Evolutionary conservation across 345 rosid species (phyloP), one percentile per base, ranked within the genome.

Genomic region (Leavenworthia alabamica): DNA sequence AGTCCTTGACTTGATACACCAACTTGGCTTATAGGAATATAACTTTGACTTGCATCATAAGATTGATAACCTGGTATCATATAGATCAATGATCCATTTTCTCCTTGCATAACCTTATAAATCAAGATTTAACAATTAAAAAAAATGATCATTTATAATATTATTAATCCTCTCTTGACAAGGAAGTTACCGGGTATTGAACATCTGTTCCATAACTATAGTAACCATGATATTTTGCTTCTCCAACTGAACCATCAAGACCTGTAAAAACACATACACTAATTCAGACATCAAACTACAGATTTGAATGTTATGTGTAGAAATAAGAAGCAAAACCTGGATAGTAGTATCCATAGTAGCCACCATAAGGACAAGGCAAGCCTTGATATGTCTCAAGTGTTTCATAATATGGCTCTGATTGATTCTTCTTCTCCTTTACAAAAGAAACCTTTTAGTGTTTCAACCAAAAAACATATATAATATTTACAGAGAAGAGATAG

Each of bases 21-120:
- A 39, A 56, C 42, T 2, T 73, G 28, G 40, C 42, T 68, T 61
- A 77, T 52, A 23, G 82, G 80, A 61, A 68, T 36, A 60, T 62
- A 80, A 33, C 74, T 55, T 12, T 37, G 32, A 35, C 72, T 73
- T 49, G 62, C 40, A 73, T 68, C 75, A 56, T 71, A 81, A 44
- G 79, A 52, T 63, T 73, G n/a, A n/a, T n/a, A n/a, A n/a, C n/a
- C n/a, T n/a, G n/a, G 84, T 48, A 71, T 56, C 62, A 73, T 10
- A 50, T 80, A 80, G 17, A 80, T 66, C 49, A 79, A 68, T 58
- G 80, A 76, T 31, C 83, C 86, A 75, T 81, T 75, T 39, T 79
- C 82, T 10, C 80, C 71, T 68, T 77, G 77, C 69, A 75, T 52
- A 31, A 71, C 83, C 83, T 82, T 37, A n/a, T 1, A 33, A 61